Evolutionary conservation across 2,329 filamentous ascomycete species (phyloP), one percentile per base, ranked within the genome.

Genomic region (Furcasterigmium furcatum): DNA sequence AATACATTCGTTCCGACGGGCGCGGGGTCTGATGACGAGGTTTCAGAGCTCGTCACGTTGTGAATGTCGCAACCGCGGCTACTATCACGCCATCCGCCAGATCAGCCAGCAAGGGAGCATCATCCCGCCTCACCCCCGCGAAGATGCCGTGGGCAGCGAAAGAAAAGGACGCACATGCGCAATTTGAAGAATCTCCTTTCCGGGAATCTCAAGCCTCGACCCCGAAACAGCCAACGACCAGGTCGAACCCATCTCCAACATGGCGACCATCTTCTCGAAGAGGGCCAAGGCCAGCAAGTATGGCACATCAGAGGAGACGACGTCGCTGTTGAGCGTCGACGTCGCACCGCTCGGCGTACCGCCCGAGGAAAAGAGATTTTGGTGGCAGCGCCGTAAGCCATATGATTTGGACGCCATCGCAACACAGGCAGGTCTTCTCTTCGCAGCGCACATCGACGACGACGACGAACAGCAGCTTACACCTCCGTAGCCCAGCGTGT

Each of bases 401-500:
- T 54, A 57, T 8, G 53, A 60, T 14, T 39, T 39, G 4, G 57
- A 65, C 45, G 66, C 64, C 13, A 58, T 66, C 5, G 67, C 67
- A 2, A 71, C 67, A 0, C 65, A 49, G 41, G 41, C 46, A 44
- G 22, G 25, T 20, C 12, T 4, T 14, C 16, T 2, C 14, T 25
- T 3, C 8, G 5, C 9, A 13, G 30, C 13, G 14, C n/a, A n/a
- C n/a, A n/a, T n/a, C n/a, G n/a, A n/a, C n/a, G n/a, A n/a, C n/a
- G n/a, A n/a, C n/a, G n/a, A n/a, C n/a, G n/a, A n/a, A n/a, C n/a
- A n/a, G n/a, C n/a, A 74, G 56, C 57, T 68, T 0, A 63, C 76
- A 60, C 71, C 68, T 43, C 50, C 72, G 62, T 72, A 65, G 55
- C 55, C 54, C n/a, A 52, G 60, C 16, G 67, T 71, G 2, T 71